Percentiles rank a stretch among this genome's conserved stretches.
Conservation (phyloP, 129 eudicot species). For the Flaveria trinervia region DNA sequence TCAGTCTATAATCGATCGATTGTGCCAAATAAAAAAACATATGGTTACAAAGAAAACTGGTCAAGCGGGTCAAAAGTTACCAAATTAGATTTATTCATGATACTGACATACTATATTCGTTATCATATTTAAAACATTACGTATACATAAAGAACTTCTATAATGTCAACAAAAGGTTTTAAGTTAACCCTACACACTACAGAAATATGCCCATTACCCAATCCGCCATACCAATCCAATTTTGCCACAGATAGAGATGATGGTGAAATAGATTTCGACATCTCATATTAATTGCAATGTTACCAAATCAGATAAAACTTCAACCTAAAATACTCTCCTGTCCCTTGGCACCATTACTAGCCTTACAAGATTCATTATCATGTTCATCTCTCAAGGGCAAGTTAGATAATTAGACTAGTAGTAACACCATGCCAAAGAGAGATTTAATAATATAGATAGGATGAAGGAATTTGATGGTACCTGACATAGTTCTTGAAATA, state of each 20-base stretch:
- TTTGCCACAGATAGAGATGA: not conserved
- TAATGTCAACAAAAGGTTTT: not conserved
- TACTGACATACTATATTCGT: not conserved
- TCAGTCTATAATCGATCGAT: not conserved
- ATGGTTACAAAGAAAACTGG: not conserved
- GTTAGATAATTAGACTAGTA: not conserved
- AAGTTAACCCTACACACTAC: not conserved
- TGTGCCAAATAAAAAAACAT: not conserved
- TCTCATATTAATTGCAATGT: not conserved
- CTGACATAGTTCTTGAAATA: slow-evolving; percentile 88
- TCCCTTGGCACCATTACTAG: slow-evolving; percentile 1
- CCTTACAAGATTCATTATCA: not conserved
- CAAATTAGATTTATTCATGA: not conserved
- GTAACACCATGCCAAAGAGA: not conserved
- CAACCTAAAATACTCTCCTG: not conserved
- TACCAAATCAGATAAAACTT: not conserved
- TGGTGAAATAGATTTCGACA: not conserved
- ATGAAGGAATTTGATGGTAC: slow-evolving; percentile 37
- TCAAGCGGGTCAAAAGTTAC: not conserved
- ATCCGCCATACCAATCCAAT: not conserved
- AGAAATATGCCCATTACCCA: not conserved
- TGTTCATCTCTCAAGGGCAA: not conserved
- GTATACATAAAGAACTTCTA: not conserved
- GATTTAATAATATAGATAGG: not conserved
- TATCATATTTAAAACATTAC: not conserved